Conservation (phyloP, 345 rosid species). For the Eucalyptus microcorys region DNA sequence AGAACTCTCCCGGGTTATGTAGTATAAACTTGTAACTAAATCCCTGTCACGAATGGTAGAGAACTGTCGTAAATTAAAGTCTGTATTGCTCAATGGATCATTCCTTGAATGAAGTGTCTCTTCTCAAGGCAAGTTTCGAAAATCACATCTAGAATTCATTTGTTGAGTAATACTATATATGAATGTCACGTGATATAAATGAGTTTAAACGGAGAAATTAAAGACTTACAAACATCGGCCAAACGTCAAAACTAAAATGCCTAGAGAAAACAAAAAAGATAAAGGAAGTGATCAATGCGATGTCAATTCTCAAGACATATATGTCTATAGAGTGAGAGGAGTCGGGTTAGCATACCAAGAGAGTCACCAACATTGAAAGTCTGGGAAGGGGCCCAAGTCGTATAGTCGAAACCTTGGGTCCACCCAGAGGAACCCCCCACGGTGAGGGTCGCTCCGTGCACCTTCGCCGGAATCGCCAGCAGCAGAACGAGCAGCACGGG, state of each 20-base stretch:
- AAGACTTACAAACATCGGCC: neutral
- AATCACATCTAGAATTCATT: neutral
- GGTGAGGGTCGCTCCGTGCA: conserved; percentile 5
- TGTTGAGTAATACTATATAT: neutral
- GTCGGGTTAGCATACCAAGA: neutral
- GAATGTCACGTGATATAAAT: neutral
- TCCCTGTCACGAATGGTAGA: neutral
- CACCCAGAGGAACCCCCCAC: conserved; percentile 35
- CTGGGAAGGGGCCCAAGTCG: conserved; percentile 17
- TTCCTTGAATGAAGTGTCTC: neutral
- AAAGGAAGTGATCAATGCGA: neutral
- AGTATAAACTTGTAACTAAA: neutral
- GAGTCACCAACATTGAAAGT: conserved; percentile 32
- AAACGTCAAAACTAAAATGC: neutral
- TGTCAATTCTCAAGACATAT: neutral
- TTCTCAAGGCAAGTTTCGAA: neutral
- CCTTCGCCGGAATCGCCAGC: conserved; percentile 18
- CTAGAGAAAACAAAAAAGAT: neutral
- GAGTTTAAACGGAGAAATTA: neutral
- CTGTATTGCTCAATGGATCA: neutral
- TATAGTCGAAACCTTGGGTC: conserved; percentile 6
- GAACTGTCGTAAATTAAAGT: neutral
- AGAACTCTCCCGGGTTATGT: neutral
- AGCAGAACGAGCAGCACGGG: conserved; percentile 11
- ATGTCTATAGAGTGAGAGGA: neutral